Conservation (phyloP, 2,329 filamentous ascomycete genomes). For the Didymella pinodella region DNA sequence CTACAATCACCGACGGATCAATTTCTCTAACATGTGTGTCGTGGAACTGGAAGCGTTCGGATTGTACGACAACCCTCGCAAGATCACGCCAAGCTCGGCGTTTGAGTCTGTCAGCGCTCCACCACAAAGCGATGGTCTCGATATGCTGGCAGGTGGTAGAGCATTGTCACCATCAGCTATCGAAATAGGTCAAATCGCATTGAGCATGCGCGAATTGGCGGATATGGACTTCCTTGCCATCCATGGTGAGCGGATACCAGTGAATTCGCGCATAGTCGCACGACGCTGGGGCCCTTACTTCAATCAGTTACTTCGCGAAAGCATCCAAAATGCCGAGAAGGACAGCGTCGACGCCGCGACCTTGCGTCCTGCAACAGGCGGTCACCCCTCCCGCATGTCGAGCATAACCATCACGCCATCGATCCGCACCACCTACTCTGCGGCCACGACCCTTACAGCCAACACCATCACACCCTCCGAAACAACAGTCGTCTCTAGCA, state of each 20-base stretch:
- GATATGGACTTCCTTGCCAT: slow-evolving; percentile 98
- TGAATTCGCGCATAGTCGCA: slow-evolving; percentile 88
- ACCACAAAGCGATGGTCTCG: slow-evolving; percentile 60
- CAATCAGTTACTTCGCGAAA: slow-evolving; percentile 86
- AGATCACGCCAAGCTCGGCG: slow-evolving; percentile 76
- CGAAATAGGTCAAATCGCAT: slow-evolving; percentile 81
- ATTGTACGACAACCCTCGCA: slow-evolving; percentile 93
- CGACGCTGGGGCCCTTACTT: slow-evolving; percentile 96
- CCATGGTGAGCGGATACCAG: slow-evolving; percentile 87
- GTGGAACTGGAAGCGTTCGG: slow-evolving; percentile 97
- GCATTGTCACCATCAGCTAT: slow-evolving; percentile 79
- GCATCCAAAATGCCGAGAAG: slow-evolving; percentile 68
- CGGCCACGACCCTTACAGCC: slow-evolving; percentile 54
- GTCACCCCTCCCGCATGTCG: slow-evolving; percentile 73
- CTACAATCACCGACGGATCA: slow-evolving; percentile 97
- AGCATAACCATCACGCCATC: slow-evolving; percentile 83
- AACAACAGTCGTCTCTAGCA: slow-evolving; percentile 52
- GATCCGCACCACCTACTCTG: slow-evolving; percentile 60
- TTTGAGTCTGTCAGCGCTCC: slow-evolving; percentile 85
- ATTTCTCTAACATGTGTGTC: slow-evolving; percentile 96
- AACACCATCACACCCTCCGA: slow-evolving; percentile 48
- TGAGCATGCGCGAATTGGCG: slow-evolving; percentile 81
- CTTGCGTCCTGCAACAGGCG: slow-evolving; percentile 67
- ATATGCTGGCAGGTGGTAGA: slow-evolving; percentile 75
- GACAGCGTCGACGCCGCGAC: slow-evolving; percentile 73